Conservation (phyloP, 805 yeast species). For the Teunomyces panamensis region DNA sequence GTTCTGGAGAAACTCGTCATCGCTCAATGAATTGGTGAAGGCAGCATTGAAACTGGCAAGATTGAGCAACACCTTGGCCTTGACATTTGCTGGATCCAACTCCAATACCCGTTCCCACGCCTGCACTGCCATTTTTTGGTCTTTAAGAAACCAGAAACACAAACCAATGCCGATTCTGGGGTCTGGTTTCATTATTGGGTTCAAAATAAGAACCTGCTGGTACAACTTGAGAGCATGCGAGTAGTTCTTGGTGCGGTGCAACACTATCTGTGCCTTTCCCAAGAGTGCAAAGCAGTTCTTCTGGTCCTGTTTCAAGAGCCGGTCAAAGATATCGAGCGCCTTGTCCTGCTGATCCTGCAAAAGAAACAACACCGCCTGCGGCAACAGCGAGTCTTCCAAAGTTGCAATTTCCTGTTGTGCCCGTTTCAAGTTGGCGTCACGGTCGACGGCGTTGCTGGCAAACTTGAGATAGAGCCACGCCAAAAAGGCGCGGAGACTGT, state of each 20-base stretch:
- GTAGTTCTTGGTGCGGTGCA: slow-evolving; percentile 66
- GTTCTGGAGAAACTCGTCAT: slow-evolving; percentile 56
- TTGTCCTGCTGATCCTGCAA: slow-evolving; percentile 63
- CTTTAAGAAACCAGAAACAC: slow-evolving; percentile 87
- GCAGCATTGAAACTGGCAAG: slow-evolving; percentile 67
- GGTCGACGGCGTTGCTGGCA: slow-evolving; percentile 26
- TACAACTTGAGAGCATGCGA: slow-evolving; percentile 72
- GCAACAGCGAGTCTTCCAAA: slow-evolving; percentile 39
- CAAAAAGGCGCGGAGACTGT: slow-evolving; percentile 55
- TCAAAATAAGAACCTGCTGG: slow-evolving; percentile 74
- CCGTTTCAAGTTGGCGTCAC: slow-evolving; percentile 19
- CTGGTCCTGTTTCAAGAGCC: slow-evolving; percentile 50
- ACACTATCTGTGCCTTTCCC: slow-evolving; percentile 79
- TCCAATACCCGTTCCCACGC: slow-evolving; percentile 84
- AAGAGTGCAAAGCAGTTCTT: slow-evolving; percentile 72
- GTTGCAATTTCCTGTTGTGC: slow-evolving; percentile 22
- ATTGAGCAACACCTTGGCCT: slow-evolving; percentile 64
- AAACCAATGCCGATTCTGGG: slow-evolving; percentile 93
- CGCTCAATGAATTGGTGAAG: slow-evolving; percentile 52
- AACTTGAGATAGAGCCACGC: slow-evolving; percentile 68
- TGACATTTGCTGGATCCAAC: slow-evolving; percentile 55
- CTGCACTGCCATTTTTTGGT: slow-evolving; percentile 65
- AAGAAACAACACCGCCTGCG: slow-evolving; percentile 64
- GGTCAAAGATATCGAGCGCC: slow-evolving; percentile 68
- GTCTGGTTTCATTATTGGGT: slow-evolving; percentile 82